Evolutionary conservation across 2,329 filamentous ascomycete genomes (phyloP).

Genomic region (Ophiocordyceps camponoti-floridani): DNA sequence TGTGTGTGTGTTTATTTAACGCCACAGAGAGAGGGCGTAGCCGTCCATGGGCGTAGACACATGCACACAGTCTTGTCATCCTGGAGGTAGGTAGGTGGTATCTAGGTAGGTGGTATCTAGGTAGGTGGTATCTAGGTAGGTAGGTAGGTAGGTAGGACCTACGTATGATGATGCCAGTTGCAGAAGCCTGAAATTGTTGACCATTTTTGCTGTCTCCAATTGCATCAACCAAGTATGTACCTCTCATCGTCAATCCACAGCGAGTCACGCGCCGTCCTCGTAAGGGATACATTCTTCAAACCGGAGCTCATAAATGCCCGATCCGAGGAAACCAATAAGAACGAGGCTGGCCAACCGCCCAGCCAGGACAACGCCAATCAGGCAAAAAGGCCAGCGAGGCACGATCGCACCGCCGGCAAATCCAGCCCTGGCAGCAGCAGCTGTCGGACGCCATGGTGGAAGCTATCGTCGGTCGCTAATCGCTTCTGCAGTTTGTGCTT

Average conservation of each 20-base stretch:
- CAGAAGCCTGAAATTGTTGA: too few species aligned
- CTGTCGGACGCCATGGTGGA: slow-evolving; percentile 3
- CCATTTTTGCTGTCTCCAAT: too few species aligned
- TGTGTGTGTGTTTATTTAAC: too few species aligned
- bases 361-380: not conserved
- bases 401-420: slow-evolving; percentile 1
- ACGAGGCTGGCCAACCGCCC: too few species aligned
- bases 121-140: too few species aligned
- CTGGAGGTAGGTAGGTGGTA: too few species aligned
- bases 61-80: too few species aligned
- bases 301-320: not conserved
- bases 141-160: too few species aligned
- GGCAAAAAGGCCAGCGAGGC: slow-evolving; percentile 3
- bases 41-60: too few species aligned
- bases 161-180: too few species aligned
- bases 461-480: slow-evolving; percentile 3
- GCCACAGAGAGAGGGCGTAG: too few species aligned
- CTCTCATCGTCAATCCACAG: not conserved
- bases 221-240: not conserved
- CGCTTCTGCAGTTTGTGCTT: not conserved
- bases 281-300: not conserved
- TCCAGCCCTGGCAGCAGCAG: not conserved
- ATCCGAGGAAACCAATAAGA: not conserved
- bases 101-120: too few species aligned
- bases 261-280: not conserved